Evolutionary conservation across 306 rosid species (phyloP).

Genomic region (Luffa acutangula): DNA sequence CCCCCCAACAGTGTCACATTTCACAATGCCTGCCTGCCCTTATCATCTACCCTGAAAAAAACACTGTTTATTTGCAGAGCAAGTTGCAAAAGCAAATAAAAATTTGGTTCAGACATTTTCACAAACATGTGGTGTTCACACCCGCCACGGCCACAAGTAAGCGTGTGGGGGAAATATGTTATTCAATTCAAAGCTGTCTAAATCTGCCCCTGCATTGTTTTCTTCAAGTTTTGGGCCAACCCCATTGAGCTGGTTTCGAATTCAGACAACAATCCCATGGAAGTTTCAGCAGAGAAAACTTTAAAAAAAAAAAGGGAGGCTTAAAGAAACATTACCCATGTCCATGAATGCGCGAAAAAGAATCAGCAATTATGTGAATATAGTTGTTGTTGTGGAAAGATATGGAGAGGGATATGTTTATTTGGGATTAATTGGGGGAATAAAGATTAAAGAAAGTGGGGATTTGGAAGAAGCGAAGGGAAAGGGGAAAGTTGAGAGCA

Average conservation of each 20-base stretch:
- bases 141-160: background rate
- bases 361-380: background rate
- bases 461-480: background rate
- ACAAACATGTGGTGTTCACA: slow-evolving; percentile 2
- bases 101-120: background rate
- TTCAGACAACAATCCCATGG: background rate
- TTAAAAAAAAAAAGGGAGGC: background rate
- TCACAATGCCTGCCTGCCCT: background rate
- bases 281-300: background rate
- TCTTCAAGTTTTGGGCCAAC: background rate
- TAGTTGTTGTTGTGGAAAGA: background rate
- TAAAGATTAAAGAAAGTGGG: background rate
- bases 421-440: background rate
- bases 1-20: background rate
- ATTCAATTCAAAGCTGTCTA: background rate
- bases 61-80: background rate
- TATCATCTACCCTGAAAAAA: background rate
- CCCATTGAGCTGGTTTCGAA: slow-evolving; percentile 1
- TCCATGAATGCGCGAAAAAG: background rate
- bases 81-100: background rate
- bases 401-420: background rate
- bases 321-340: slow-evolving; percentile 1
- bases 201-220: background rate
- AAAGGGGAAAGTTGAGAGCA: background rate
- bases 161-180: background rate